A percentile compares a stretch with the other conserved stretches of the same genome.
phyloP scores from a whole-genome alignment of 169 alveolate species.

The Neospora caninum region DNA sequence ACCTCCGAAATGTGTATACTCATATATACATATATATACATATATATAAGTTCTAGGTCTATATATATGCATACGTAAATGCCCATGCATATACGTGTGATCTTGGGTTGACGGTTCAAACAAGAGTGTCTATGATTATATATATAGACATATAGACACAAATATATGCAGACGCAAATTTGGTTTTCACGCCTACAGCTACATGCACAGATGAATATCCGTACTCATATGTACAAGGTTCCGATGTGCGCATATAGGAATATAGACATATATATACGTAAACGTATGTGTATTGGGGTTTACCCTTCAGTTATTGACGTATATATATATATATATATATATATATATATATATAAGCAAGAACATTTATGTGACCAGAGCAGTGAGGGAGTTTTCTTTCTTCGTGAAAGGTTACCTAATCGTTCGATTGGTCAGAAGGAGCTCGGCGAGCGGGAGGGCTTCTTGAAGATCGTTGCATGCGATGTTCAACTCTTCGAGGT shows the following conservation, averaged over 20 bases:
- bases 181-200: no score
- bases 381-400: not conserved
- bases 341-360: not conserved
- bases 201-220: no score
- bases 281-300: no score
- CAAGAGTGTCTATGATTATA: not conserved
- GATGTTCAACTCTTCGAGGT: conserved; percentile 1
- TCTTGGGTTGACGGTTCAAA: no score
- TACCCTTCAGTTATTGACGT: no score
- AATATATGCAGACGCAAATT: no score
- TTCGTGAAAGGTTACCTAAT: not conserved
- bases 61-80: not conserved
- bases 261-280: no score
- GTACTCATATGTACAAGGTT: no score
- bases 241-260: not conserved
- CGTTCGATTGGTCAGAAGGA: not conserved
- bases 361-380: not conserved
- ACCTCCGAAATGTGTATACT: no score
- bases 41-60: not conserved
- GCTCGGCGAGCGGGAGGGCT: conserved; percentile 35
- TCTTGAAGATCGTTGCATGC: conserved; percentile 35
- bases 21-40: no score
- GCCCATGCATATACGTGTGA: not conserved
- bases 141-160: not conserved
- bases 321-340: not conserved